A percentile compares a stretch with the other conserved stretches of the same genome.
phyloP scores from a whole-genome alignment of 1,284 basidiomycete genomes.

The Malassezia brasiliensis region DNA sequence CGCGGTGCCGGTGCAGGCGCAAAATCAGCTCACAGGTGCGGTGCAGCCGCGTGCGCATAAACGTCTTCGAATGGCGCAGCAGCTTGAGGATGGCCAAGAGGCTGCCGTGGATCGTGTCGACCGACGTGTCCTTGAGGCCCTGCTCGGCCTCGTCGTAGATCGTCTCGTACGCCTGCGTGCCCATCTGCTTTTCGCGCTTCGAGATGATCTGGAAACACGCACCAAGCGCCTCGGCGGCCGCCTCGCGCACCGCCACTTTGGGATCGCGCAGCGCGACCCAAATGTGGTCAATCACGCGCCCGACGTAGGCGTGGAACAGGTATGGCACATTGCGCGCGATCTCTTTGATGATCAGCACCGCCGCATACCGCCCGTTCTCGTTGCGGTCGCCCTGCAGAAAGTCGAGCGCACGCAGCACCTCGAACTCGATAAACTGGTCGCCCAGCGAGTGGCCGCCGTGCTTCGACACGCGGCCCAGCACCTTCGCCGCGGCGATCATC shows the following conservation, averaged over 20 bases:
- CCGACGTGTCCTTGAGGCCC: slow-evolving; percentile 68
- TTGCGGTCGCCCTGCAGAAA: slow-evolving; percentile 55
- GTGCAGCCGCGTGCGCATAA: slow-evolving; percentile 82
- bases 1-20: slow-evolving; percentile 77
- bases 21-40: slow-evolving; percentile 85
- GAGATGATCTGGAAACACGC: slow-evolving; percentile 47
- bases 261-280: slow-evolving; percentile 46
- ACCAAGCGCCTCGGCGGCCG: slow-evolving; percentile 44
- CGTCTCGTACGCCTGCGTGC: slow-evolving; percentile 38
- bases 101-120: slow-evolving; percentile 85
- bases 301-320: slow-evolving; percentile 44
- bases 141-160: slow-evolving; percentile 71
- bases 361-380: slow-evolving; percentile 47
- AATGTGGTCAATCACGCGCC: slow-evolving; percentile 41
- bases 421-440: slow-evolving; percentile 74
- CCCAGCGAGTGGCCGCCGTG: slow-evolving; percentile 71
- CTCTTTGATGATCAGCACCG: slow-evolving; percentile 47
- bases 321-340: slow-evolving; percentile 44
- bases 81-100: slow-evolving; percentile 85
- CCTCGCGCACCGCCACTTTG: slow-evolving; percentile 39
- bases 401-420: slow-evolving; percentile 70
- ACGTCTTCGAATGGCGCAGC: slow-evolving; percentile 84
- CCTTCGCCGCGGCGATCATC: slow-evolving; percentile 78
- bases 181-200: slow-evolving; percentile 44
- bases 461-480: slow-evolving; percentile 68